These are phyloP conservation scores for Jackrogersella multiformis DNA, from an alignment of 495 filamentous ascomycete species.

Conservation along the genomic window DNA sequence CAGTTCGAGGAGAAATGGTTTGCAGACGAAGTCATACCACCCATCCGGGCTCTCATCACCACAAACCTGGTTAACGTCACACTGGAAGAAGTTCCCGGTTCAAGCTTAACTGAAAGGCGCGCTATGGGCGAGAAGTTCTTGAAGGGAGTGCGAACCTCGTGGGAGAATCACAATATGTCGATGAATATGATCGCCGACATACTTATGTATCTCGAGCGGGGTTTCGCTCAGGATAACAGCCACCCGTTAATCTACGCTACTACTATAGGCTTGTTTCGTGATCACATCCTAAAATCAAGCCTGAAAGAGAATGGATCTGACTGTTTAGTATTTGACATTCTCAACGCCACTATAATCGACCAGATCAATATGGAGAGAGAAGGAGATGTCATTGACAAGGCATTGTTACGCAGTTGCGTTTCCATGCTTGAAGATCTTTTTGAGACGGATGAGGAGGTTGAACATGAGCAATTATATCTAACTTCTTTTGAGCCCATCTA, in stretches of 20 bases:
- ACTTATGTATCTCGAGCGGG: slow-evolving; percentile 97
- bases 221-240: slow-evolving; percentile 74
- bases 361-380: slow-evolving; percentile 92
- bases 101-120: slow-evolving; percentile 77
- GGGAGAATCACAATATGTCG: slow-evolving; percentile 87
- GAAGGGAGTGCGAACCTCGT: slow-evolving; percentile 75
- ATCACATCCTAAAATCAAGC: slow-evolving; percentile 71
- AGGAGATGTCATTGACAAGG: slow-evolving; percentile 87
- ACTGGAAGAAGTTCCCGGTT: slow-evolving; percentile 56
- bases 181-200: slow-evolving; percentile 99
- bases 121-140: slow-evolving; percentile 86
- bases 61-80: slow-evolving; percentile 63
- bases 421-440: slow-evolving; percentile 94
- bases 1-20: slow-evolving; percentile 85
- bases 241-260: slow-evolving; percentile 82
- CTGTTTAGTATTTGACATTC: slow-evolving; percentile 68
- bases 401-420: slow-evolving; percentile 80
- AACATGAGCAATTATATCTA: slow-evolving; percentile 82
- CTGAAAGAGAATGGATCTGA: slow-evolving; percentile 53
- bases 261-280: slow-evolving; percentile 87
- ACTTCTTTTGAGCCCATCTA: slow-evolving; percentile 84
- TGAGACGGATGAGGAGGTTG: slow-evolving; percentile 77
- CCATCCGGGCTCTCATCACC: slow-evolving; percentile 69
- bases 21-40: slow-evolving; percentile 68
- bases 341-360: slow-evolving; percentile 85